Base-by-base conservation (phyloP, 208 protist genomes). In the Angomonas deanei region DNA sequence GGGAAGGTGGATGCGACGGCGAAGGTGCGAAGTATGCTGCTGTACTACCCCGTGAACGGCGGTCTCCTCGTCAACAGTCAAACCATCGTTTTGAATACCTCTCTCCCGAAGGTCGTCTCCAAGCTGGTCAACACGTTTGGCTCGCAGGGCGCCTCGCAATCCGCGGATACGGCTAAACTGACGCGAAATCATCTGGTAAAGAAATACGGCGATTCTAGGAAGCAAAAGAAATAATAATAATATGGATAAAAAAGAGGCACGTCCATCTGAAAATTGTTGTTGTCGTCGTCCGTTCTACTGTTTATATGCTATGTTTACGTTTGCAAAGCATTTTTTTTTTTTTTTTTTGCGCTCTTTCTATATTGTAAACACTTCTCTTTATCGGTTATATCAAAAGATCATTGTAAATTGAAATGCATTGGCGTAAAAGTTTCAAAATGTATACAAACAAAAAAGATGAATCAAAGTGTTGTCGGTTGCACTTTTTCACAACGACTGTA, bases 1-100 rank as follows among this genome's bases (percentile, higher is more conserved):
- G 56, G 64, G 36, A 91, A 91, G 59, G 70, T 72, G 5, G 91
- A 96, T 66, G 85, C 85, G 5, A 96, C 91, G 19, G 83, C 83
- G 19, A 96, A 96, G 76, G 87, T 90, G 42, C 79, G 84, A 19
- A 94, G 87, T 36, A 67, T 96, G 46, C 74, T 96, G 59, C 60
- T 94, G 15, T 96, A 94, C 68, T 92, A 93, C 69, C 80, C 85
- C 24, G 79, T 94, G 46, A 91, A 88, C 59, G 88, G 79, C 27
- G 91, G 91, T 27, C 23, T 96, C 34, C 70, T 96, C 11, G 85
- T 92, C 19, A 80, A 78, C 63, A 91, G 89, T 69, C 75, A 83
- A 42, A 94, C 91, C 0, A 72, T 92, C 30, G 87, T 94, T 32
- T 64, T 93, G 19, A 96, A 96, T 59, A 92, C 77, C 19, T 91